Percentiles rank a stretch among this genome's conserved stretches.
Conservation (phyloP, 2,329 filamentous ascomycete species). For the Pseudogymnoascus sp. region DNA sequence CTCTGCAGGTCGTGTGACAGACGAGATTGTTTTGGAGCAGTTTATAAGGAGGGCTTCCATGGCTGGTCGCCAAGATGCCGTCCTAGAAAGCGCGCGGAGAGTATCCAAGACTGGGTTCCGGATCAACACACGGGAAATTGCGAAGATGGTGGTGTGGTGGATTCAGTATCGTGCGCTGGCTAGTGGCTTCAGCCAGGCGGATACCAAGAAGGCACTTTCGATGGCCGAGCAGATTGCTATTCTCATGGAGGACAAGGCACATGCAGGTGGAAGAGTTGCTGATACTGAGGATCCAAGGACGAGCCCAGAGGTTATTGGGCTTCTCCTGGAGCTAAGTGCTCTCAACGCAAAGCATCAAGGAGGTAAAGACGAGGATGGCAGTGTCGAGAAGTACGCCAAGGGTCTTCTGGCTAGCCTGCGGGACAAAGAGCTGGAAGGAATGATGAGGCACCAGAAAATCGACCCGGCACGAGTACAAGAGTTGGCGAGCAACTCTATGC, state of each 20-base stretch:
- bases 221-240: conserved; percentile 25
- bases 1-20: conserved; percentile 8
- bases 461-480: conserved; percentile 13
- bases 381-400: conserved; percentile 32
- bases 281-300: conserved; percentile 29
- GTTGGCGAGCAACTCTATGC: conserved; percentile 13
- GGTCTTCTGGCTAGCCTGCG: conserved; percentile 17
- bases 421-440: conserved; percentile 15
- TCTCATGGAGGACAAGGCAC: conserved; percentile 22
- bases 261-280: conserved; percentile 15
- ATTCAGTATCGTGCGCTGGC: conserved; percentile 19
- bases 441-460: not conserved
- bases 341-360: conserved; percentile 30
- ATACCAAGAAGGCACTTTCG: conserved; percentile 22
- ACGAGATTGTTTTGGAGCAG: not conserved
- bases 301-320: conserved; percentile 34
- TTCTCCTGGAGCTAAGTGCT: conserved; percentile 37
- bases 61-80: conserved; percentile 20
- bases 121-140: conserved; percentile 16
- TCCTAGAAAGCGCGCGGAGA: conserved; percentile 25
- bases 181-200: conserved; percentile 17
- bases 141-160: conserved; percentile 16
- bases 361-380: conserved; percentile 32
- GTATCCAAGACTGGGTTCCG: conserved; percentile 22
- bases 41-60: conserved; percentile 16